Conservation (phyloP, 2,329 filamentous ascomycete genomes). For the Herpotrichia juniperi region DNA sequence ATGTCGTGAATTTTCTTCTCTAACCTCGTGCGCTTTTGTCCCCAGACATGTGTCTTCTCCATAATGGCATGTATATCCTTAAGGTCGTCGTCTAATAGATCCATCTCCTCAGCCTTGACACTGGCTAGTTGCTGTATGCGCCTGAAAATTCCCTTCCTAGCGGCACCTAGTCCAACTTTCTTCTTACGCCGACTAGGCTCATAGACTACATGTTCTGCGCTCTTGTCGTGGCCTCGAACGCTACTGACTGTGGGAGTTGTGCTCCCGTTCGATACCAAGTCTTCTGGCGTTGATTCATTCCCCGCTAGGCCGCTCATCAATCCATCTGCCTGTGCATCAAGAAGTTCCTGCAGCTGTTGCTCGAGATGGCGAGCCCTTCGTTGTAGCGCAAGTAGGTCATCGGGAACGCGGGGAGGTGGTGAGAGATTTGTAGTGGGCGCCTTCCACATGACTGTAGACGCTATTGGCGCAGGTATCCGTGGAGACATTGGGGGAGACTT, state of each 20-base stretch:
- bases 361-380: constrained; percentile 61
- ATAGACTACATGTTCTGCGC: constrained; percentile 22
- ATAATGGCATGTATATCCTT: constrained; percentile 64
- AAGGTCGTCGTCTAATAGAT: constrained; percentile 63
- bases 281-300: constrained; percentile 44
- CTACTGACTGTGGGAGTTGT: constrained; percentile 55
- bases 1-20: constrained; percentile 62
- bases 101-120: constrained; percentile 72
- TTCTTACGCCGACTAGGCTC: constrained; percentile 51
- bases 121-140: constrained; percentile 68
- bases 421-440: constrained; percentile 30
- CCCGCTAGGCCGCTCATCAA: constrained; percentile 56
- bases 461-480: constrained; percentile 41
- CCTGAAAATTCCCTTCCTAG: constrained; percentile 68
- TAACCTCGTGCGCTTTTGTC: constrained; percentile 61
- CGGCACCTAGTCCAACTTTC: constrained; percentile 64
- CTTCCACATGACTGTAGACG: constrained; percentile 40
- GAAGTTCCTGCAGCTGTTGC: constrained; percentile 62
- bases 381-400: constrained; percentile 56
- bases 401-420: constrained; percentile 36
- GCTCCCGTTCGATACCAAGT: constrained; percentile 55
- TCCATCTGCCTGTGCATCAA: constrained; percentile 67
- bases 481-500: constrained; percentile 34
- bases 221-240: constrained; percentile 38
- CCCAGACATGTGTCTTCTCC: constrained; percentile 64